Evolutionary conservation across 2,329 filamentous ascomycete genomes (phyloP), one percentile per base, ranked within the genome.

Genomic region (Huntiella omanensis): DNA sequence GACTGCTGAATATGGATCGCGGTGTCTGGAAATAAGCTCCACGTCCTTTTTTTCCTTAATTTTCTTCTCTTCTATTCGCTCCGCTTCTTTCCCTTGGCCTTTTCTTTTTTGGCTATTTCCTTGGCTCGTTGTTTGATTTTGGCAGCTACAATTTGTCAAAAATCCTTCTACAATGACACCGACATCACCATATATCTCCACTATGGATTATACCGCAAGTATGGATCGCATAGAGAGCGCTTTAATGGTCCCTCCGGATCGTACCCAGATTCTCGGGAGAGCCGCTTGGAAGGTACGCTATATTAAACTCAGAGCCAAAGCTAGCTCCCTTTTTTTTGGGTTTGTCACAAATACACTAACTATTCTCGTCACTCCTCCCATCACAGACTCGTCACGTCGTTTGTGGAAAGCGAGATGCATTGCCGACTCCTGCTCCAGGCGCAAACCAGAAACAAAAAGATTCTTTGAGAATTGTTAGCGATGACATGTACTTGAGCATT

Each of bases 341-440:
- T n/a, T 1, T 13, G 10, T 33, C n/a, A 34, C 15, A 11, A 36
- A 36, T 28, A 22, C 11, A 32, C 39, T 43, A 47, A 50, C 47
- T 28, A 15, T 33, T 33, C 12, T 0, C 7, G 22, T 28, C 22
- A 28, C 16, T 16, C 22, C 8, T 13, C 13, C 15, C 16, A 17
- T 50, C 39, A 34, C 56, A 78, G 74, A 54, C 68, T 55, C 73
- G 75, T 59, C 77, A 73, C 58, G 67, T 79, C 41, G 64, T 75
- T 48, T 62, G 77, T 48, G 72, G 72, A 47, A 45, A 48, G 22
- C 49, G 45, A n/a, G 45, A 50, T 28, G 22, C 22, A 28, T 28
- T 28, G 44, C 40, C 28, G 22, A 47, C n/a, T 43, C 45, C 37
- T 43, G 41, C 22, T 28, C 35, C 7, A 42, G 28, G 36, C 32